These are phyloP conservation scores for Casuarina glauca DNA, from an alignment of 306 rosid genomes.

Conservation along the genomic window DNA sequence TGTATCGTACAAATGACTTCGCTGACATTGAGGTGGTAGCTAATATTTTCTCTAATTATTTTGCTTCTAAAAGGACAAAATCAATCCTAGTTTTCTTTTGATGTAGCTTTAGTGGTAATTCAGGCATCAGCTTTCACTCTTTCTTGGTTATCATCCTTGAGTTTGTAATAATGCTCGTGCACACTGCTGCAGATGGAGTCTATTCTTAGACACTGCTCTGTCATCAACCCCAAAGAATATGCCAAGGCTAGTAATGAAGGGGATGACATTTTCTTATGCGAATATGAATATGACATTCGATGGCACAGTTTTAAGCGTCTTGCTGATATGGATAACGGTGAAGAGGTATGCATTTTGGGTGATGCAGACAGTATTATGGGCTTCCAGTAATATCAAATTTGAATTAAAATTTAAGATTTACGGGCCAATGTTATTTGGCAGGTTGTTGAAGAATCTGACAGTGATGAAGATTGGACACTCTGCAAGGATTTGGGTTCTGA, in stretches of 20 bases:
- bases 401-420: slow-evolving; percentile 5
- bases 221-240: slow-evolving; percentile 73
- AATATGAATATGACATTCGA: slow-evolving; percentile 84
- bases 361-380: slow-evolving; percentile 10
- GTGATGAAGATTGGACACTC: slow-evolving; percentile 75
- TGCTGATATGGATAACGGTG: slow-evolving; percentile 64
- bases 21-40: slow-evolving; percentile 76
- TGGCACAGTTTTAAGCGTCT: slow-evolving; percentile 92
- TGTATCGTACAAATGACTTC: slow-evolving; percentile 75
- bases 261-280: slow-evolving; percentile 84
- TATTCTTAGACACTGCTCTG: slow-evolving; percentile 73
- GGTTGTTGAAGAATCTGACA: slow-evolving; percentile 60
- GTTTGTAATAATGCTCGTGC: slow-evolving; percentile 22
- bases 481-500: slow-evolving; percentile 57
- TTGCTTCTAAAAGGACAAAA: not conserved
- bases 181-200: slow-evolving; percentile 71
- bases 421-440: slow-evolving; percentile 32
- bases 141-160: slow-evolving; percentile 16
- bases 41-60: slow-evolving; percentile 5
- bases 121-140: not conserved
- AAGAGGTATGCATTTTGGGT: slow-evolving; percentile 47
- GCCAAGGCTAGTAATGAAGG: slow-evolving; percentile 69
- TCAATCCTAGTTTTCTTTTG: not conserved
- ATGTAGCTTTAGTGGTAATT: not conserved
- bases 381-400: not conserved